Conservation (phyloP, 352 stramenopile species). For the Phytophthora macrochlamydospora region DNA sequence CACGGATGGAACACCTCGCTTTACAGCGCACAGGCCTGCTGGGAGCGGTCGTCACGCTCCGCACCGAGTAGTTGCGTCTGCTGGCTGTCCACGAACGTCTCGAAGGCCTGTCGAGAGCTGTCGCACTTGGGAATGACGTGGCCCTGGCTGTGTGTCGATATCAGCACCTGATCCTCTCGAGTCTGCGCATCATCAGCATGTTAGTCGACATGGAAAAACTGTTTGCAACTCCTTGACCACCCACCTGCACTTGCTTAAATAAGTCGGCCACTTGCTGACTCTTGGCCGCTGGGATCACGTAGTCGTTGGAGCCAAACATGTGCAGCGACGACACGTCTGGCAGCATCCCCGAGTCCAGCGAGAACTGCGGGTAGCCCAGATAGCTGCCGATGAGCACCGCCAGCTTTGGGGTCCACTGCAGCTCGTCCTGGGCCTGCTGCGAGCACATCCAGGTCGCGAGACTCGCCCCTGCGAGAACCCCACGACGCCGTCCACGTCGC, state of each 20-base stretch:
- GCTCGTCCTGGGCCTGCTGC: constrained; percentile 55
- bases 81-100: constrained; percentile 51
- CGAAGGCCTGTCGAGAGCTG: constrained; percentile 49
- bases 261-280: constrained; percentile 70
- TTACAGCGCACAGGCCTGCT: constrained; percentile 33
- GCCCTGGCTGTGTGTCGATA: constrained; percentile 70
- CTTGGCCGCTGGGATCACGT: constrained; percentile 76
- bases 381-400: constrained; percentile 83
- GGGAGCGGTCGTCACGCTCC: constrained; percentile 24
- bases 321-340: constrained; percentile 69
- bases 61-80: constrained; percentile 26
- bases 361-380: constrained; percentile 61
- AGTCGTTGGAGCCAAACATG: constrained; percentile 80
- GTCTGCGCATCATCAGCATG: constrained; percentile 22
- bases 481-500: constrained; percentile 77
- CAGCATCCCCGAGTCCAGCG: constrained; percentile 53
- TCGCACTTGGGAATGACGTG: constrained; percentile 84
- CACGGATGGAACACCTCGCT: constrained; percentile 19
- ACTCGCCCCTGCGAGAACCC: constrained; percentile 85
- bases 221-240: too few relatives aligned
- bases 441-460: constrained; percentile 85
- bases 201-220: too few relatives aligned
- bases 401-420: constrained; percentile 73
- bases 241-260: constrained; percentile 62
- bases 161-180: constrained; percentile 52